Evolutionary conservation across 75 land plant species (phyloP).

Genomic region (Selaginella tamariscina): DNA sequence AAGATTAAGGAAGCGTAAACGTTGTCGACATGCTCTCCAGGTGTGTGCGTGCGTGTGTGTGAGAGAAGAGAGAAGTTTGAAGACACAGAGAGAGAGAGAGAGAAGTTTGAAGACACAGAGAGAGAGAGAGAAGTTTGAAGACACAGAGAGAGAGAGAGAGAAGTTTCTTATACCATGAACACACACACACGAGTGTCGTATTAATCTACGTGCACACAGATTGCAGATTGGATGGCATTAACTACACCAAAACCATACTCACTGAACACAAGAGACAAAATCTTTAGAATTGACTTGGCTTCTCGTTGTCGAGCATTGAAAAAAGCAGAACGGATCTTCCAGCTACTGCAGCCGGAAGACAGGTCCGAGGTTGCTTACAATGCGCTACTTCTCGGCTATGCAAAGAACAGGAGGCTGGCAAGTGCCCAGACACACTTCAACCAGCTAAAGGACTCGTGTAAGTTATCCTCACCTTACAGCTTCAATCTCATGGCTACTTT

Average conservation of each 20-base stretch:
- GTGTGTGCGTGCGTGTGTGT: too few species aligned
- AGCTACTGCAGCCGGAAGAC: neutral
- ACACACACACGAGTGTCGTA: too few species aligned
- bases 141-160: too few species aligned
- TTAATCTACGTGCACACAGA: too few species aligned
- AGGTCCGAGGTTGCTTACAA: conserved; percentile 1
- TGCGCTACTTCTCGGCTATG: neutral
- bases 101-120: too few species aligned
- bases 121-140: too few species aligned
- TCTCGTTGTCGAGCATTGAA: neutral
- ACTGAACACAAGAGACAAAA: neutral
- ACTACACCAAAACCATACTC: neutral
- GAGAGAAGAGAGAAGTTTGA: too few species aligned
- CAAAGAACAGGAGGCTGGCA: neutral
- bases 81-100: too few species aligned
- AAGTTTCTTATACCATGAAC: too few species aligned
- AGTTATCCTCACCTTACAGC: neutral
- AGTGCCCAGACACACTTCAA: neutral
- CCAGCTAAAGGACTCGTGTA: neutral
- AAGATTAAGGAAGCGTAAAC: neutral
- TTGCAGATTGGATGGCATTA: neutral
- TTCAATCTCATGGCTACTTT: neutral
- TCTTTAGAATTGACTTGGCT: neutral
- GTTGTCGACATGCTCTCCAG: neutral
- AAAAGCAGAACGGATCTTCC: neutral